Conservation (phyloP, 2,329 filamentous ascomycete species). For the Purpureocillium lavendulum region DNA sequence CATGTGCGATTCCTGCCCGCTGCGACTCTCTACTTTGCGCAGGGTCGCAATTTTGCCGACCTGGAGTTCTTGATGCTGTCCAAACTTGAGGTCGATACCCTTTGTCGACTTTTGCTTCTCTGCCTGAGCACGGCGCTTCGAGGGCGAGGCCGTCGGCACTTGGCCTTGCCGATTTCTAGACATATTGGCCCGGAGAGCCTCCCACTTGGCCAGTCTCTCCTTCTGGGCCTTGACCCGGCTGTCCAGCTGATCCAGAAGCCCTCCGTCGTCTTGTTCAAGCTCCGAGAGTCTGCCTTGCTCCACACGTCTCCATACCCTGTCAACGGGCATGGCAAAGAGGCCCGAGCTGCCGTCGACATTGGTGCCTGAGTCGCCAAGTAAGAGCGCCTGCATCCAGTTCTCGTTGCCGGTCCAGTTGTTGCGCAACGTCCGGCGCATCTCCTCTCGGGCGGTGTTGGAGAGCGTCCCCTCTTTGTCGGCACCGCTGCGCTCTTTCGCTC, state of each 20-base stretch:
- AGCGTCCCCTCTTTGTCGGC: constrained; percentile 18
- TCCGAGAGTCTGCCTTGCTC: constrained; percentile 50
- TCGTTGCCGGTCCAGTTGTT: constrained; percentile 75
- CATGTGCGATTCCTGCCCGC: constrained; percentile 13
- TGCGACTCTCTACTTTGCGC: constrained; percentile 14
- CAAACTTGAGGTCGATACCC: constrained; percentile 47
- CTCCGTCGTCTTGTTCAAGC: constrained; percentile 40
- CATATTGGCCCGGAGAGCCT: constrained; percentile 49
- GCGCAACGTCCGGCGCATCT: constrained; percentile 52
- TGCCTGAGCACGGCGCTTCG: constrained; percentile 11
- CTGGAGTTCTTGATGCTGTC: constrained; percentile 39
- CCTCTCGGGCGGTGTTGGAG: constrained; percentile 31
- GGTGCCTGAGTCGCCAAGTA: constrained; percentile 54
- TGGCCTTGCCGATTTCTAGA: constrained; percentile 23
- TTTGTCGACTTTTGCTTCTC: constrained; percentile 16
- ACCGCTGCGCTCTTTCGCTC: constrained; percentile 17
- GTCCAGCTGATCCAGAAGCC: constrained; percentile 65
- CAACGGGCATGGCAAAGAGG: constrained; percentile 52
- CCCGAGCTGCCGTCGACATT: constrained; percentile 47
- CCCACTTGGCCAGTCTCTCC: constrained; percentile 64
- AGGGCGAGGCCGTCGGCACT: constrained; percentile 9
- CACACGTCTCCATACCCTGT: constrained; percentile 62
- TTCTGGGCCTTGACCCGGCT: constrained; percentile 57
- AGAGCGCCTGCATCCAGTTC: constrained; percentile 62
- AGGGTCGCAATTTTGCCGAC: constrained; percentile 21